A percentile compares a stretch with the other conserved stretches of the same genome.
These are phyloP conservation scores for Fusarium staphyleae DNA, from an alignment of 2,329 filamentous ascomycete genomes.

Conservation along the genomic window DNA sequence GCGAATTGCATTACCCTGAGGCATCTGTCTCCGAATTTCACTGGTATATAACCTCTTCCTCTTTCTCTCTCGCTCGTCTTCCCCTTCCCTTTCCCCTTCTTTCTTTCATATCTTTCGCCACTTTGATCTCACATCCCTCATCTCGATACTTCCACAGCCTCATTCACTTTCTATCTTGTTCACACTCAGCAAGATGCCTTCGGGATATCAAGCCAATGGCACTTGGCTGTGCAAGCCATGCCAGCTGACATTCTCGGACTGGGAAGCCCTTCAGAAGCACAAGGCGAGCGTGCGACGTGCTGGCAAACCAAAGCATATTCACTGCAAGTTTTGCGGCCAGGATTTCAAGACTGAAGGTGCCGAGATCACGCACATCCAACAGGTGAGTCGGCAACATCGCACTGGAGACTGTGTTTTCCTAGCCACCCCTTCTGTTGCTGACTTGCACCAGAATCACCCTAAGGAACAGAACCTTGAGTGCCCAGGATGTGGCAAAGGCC, in stretches of 20 bases:
- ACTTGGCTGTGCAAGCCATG: slow-evolving; percentile 44
- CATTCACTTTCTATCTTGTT: too few relatives aligned
- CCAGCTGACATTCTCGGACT: slow-evolving; percentile 37
- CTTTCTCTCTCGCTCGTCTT: background rate
- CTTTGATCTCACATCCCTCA: background rate
- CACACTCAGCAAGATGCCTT: slow-evolving; percentile 26
- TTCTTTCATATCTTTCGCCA: background rate
- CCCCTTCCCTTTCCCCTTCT: background rate
- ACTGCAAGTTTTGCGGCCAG: slow-evolving; percentile 49
- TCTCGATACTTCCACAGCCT: background rate
- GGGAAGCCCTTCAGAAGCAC: slow-evolving; percentile 40
- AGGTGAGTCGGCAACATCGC: slow-evolving; percentile 39
- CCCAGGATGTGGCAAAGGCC: slow-evolving; percentile 52
- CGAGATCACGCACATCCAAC: slow-evolving; percentile 46
- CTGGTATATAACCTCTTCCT: background rate
- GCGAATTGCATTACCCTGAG: too few relatives aligned
- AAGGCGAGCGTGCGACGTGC: slow-evolving; percentile 40
- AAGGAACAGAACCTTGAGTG: slow-evolving; percentile 53
- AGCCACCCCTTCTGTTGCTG: background rate
- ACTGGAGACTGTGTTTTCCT: background rate
- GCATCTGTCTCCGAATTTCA: too few relatives aligned
- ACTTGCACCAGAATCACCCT: slow-evolving; percentile 47
- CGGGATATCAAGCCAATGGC: slow-evolving; percentile 10
- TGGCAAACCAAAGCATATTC: slow-evolving; percentile 42
- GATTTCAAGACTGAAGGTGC: slow-evolving; percentile 47